Percentiles rank a stretch among this genome's conserved stretches.
phyloP scores from a whole-genome alignment of 2,329 filamentous ascomycete species.

The Colletotrichum endophyticum region DNA sequence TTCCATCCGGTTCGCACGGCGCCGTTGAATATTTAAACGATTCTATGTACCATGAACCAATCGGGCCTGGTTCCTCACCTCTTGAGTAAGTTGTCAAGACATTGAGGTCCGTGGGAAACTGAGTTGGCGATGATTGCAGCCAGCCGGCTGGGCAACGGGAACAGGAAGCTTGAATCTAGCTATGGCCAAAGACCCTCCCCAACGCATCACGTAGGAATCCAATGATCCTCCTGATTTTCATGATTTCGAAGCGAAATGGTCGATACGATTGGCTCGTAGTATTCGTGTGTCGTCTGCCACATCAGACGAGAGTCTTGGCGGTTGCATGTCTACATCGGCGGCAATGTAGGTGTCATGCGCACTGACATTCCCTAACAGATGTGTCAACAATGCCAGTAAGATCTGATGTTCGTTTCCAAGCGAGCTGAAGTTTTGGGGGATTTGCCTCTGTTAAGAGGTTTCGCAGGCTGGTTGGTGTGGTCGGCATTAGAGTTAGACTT shows the following conservation, averaged over 20 bases:
- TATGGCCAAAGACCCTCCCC: not conserved
- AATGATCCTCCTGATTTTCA: not conserved
- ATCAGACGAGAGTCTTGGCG: not conserved
- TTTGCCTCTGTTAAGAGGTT: not conserved
- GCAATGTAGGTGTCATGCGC: not conserved
- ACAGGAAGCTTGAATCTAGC: not conserved
- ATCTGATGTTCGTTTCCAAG: not conserved
- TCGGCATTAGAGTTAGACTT: not conserved
- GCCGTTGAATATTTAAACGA: not conserved
- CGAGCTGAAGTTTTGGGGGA: not conserved
- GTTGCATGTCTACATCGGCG: not conserved
- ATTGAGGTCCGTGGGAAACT: not conserved
- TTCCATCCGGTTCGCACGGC: not conserved
- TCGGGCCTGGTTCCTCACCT: not conserved
- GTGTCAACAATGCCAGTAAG: not conserved
- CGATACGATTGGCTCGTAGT: not conserved
- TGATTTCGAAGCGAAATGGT: not conserved
- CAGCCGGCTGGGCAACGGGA: not conserved
- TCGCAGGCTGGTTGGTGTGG: not conserved
- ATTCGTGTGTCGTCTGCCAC: not conserved
- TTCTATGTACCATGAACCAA: not conserved
- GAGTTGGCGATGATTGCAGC: not conserved
- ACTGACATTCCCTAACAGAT: not conserved
- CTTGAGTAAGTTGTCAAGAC: not conserved
- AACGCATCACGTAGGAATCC: not conserved